These are phyloP conservation scores for Monilinia laxa DNA, from an alignment of 2,329 filamentous ascomycete species.

Conservation along the genomic window DNA sequence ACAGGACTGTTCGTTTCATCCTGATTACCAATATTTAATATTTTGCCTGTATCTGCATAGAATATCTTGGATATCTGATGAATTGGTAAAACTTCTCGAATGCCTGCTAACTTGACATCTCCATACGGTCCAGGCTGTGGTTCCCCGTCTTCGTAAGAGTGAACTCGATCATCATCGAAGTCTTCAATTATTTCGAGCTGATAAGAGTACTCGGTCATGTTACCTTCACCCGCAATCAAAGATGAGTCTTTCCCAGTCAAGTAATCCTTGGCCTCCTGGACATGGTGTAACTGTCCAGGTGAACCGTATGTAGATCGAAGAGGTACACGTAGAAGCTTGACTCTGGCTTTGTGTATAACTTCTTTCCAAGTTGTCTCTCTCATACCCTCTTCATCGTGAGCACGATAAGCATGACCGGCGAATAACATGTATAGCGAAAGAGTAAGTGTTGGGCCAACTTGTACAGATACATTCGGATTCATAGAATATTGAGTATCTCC, in stretches of 20 bases:
- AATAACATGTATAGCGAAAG: slow-evolving; percentile 96
- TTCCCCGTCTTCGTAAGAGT: slow-evolving; percentile 62
- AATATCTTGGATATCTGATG: slow-evolving; percentile 76
- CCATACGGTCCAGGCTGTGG: slow-evolving; percentile 55
- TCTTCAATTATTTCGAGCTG: slow-evolving; percentile 69
- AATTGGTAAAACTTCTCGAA: slow-evolving; percentile 66
- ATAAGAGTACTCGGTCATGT: slow-evolving; percentile 61
- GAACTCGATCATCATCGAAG: slow-evolving; percentile 66
- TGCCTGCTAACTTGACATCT: slow-evolving; percentile 60
- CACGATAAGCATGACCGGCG: slow-evolving; percentile 65
- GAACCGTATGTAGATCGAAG: slow-evolving; percentile 26
- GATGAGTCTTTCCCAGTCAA: slow-evolving; percentile 25
- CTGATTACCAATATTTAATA: slow-evolving; percentile 67
- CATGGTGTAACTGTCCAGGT: slow-evolving; percentile 16
- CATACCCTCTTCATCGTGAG: slow-evolving; percentile 39
- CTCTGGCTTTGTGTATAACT: slow-evolving; percentile 86
- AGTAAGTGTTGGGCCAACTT: slow-evolving; percentile 84
- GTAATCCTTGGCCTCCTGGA: slow-evolving; percentile 20
- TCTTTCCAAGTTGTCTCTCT: slow-evolving; percentile 80
- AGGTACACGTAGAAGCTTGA: slow-evolving; percentile 59
- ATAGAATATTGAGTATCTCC: slow-evolving; percentile 81
- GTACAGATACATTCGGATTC: slow-evolving; percentile 61
- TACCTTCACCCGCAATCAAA: slow-evolving; percentile 33
- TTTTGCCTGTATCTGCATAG: slow-evolving; percentile 73
- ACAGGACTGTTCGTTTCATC: slow-evolving; percentile 67